Conservation (phyloP, 2,329 filamentous ascomycete genomes). For the Aureobasidium sp. region DNA sequence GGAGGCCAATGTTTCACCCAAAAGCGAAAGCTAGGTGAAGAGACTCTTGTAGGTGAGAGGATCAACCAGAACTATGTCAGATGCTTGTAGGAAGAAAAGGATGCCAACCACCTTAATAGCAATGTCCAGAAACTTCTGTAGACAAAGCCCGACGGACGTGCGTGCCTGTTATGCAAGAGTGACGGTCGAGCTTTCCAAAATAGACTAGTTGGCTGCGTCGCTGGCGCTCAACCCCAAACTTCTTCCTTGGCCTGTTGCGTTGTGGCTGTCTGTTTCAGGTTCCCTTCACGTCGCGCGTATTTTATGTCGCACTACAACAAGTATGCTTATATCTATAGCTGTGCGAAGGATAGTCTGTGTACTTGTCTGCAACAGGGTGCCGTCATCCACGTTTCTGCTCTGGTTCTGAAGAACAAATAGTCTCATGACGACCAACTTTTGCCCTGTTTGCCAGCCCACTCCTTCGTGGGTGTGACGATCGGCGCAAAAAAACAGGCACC, state of each 20-base stretch:
- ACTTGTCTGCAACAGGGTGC: not conserved
- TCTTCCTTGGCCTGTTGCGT: not conserved
- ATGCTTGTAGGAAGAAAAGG: not conserved
- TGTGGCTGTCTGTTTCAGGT: constrained; percentile 2
- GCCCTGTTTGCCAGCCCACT: constrained; percentile 7
- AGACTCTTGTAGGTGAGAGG: not conserved
- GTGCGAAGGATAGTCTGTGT: not conserved
- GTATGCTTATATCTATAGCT: not conserved
- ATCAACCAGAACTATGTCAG: not conserved
- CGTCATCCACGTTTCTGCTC: not conserved
- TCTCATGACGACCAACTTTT: not conserved
- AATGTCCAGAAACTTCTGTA: constrained; percentile 13
- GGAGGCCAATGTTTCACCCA: not conserved
- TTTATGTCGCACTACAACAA: not conserved
- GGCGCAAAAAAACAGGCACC: constrained; percentile 7
- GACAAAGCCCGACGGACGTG: constrained; percentile 6
- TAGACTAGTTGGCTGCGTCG: constrained; percentile 3
- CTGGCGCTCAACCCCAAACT: not conserved
- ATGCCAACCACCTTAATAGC: constrained; percentile 5
- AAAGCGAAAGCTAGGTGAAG: not conserved
- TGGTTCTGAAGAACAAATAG: not conserved
- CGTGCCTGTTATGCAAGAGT: constrained; percentile 14
- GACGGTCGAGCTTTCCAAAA: constrained; percentile 12
- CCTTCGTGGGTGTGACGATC: constrained; percentile 9
- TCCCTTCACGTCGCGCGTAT: not conserved